These are phyloP conservation scores for Candida mattraensis DNA, from an alignment of 805 yeast species.

Conservation along the genomic window DNA sequence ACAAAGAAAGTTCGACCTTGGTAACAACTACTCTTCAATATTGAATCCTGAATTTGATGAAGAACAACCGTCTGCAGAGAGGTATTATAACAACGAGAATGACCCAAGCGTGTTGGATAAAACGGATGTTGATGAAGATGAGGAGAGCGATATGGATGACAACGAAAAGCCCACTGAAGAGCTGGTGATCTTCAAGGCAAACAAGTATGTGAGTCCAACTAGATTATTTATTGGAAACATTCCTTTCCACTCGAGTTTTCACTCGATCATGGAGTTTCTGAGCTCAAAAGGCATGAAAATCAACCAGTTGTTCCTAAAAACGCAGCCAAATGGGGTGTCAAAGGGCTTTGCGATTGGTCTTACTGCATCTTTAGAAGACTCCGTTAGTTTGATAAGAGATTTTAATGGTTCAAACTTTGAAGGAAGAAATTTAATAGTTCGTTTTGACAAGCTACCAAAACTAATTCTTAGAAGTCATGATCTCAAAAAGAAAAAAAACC, in stretches of 20 bases:
- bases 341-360: slow-evolving; percentile 69
- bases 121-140: slow-evolving; percentile 4
- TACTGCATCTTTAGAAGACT: slow-evolving; percentile 45
- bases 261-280: slow-evolving; percentile 16
- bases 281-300: slow-evolving; percentile 13
- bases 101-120: slow-evolving; percentile 6
- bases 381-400: slow-evolving; percentile 46
- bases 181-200: slow-evolving; percentile 22
- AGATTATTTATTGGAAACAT: slow-evolving; percentile 57
- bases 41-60: slow-evolving; percentile 25
- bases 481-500: slow-evolving; percentile 20
- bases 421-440: slow-evolving; percentile 59
- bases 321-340: slow-evolving; percentile 40
- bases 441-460: slow-evolving; percentile 56
- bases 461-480: slow-evolving; percentile 30
- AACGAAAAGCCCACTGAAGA: slow-evolving; percentile 24
- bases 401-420: slow-evolving; percentile 56
- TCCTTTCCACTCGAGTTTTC: slow-evolving; percentile 40
- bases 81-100: slow-evolving; percentile 2
- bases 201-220: slow-evolving; percentile 40
- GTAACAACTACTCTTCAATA: slow-evolving; percentile 29
- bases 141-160: slow-evolving; percentile 19
- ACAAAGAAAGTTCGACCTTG: slow-evolving; percentile 17
- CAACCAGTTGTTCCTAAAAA: slow-evolving; percentile 31
- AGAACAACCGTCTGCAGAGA: slow-evolving; percentile 1